phyloP scores from a whole-genome alignment of 2,329 filamentous ascomycete species.

The Microdochium nivale region DNA sequence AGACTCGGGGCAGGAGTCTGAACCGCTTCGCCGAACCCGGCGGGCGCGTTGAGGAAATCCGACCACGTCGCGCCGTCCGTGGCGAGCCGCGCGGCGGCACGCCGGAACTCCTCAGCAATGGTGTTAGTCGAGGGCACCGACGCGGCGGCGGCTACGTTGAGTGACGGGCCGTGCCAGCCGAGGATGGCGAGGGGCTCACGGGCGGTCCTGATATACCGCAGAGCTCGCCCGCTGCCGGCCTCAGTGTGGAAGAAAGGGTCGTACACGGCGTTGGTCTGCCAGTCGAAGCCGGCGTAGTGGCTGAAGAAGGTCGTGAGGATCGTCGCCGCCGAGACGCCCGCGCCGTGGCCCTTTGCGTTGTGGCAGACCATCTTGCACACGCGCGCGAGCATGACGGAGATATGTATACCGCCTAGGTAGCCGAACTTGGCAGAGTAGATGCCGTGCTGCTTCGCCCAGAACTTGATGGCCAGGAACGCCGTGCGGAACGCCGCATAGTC shows the following conservation, averaged over 20 bases:
- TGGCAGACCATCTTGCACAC: slow-evolving; percentile 46
- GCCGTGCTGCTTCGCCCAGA: slow-evolving; percentile 53
- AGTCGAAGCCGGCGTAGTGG: slow-evolving; percentile 54
- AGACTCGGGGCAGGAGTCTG: neutral
- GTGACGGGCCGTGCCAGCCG: slow-evolving; percentile 50
- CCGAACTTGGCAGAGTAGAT: slow-evolving; percentile 59
- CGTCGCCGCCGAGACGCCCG: slow-evolving; percentile 33
- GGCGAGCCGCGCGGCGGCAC: slow-evolving; percentile 32
- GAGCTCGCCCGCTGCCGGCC: slow-evolving; percentile 13
- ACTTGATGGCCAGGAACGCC: slow-evolving; percentile 50
- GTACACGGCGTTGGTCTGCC: slow-evolving; percentile 42
- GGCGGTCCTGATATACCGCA: slow-evolving; percentile 43
- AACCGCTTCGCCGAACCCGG: neutral
- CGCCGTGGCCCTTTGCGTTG: slow-evolving; percentile 11
- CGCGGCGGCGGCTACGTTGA: slow-evolving; percentile 50
- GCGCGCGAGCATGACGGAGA: slow-evolving; percentile 51
- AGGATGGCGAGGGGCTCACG: slow-evolving; percentile 56
- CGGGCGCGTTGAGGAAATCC: slow-evolving; percentile 23
- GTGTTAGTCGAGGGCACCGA: slow-evolving; percentile 42
- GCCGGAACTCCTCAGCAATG: slow-evolving; percentile 40
- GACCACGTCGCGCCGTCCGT: slow-evolving; percentile 30
- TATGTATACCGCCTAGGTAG: slow-evolving; percentile 56
- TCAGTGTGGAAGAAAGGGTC: slow-evolving; percentile 48
- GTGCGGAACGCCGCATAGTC: slow-evolving; percentile 47
- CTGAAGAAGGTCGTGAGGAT: slow-evolving; percentile 52